phyloP scores from a whole-genome alignment of 2,329 filamentous ascomycete species.

The Eutypella sp. region DNA sequence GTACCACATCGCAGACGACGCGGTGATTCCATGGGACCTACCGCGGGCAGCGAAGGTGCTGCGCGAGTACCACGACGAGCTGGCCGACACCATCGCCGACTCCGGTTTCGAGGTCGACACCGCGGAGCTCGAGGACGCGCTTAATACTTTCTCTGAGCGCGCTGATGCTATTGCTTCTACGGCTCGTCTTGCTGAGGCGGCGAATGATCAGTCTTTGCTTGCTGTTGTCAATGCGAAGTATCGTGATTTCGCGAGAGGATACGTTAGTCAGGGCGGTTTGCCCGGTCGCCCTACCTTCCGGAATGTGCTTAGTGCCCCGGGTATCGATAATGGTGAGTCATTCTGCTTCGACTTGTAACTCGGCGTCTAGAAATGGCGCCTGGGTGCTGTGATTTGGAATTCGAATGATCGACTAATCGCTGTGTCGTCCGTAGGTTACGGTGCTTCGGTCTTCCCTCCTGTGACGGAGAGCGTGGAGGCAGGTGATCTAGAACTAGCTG shows the following conservation, averaged over 20 bases:
- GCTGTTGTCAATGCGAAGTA: constrained; percentile 5
- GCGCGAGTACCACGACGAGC: constrained; percentile 1
- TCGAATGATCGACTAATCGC: background rate
- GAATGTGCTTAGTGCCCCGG: constrained; percentile 5
- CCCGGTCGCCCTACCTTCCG: constrained; percentile 4
- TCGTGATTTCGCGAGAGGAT: constrained; percentile 4
- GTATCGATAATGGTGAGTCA: constrained; percentile 3
- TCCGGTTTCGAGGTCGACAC: background rate
- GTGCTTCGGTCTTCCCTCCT: constrained; percentile 5
- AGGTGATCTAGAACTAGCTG: constrained; percentile 1
- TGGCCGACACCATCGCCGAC: background rate
- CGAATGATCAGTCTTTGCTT: background rate
- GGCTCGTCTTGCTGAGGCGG: background rate
- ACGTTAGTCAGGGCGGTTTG: constrained; percentile 3
- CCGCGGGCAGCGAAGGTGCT: constrained; percentile 1
- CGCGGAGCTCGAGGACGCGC: background rate
- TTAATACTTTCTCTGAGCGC: background rate
- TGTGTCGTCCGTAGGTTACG: background rate
- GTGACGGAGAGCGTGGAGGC: constrained; percentile 3
- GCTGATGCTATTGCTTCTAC: background rate
- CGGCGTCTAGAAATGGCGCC: background rate
- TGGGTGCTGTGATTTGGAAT: background rate
- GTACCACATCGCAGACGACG: constrained; percentile 6
- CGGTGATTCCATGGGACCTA: constrained; percentile 5
- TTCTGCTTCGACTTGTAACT: background rate